Evolutionary conservation across 176 grass and related monocot species (phyloP), one percentile per base, ranked within the genome.

Genomic region (Oryza australiensis): DNA sequence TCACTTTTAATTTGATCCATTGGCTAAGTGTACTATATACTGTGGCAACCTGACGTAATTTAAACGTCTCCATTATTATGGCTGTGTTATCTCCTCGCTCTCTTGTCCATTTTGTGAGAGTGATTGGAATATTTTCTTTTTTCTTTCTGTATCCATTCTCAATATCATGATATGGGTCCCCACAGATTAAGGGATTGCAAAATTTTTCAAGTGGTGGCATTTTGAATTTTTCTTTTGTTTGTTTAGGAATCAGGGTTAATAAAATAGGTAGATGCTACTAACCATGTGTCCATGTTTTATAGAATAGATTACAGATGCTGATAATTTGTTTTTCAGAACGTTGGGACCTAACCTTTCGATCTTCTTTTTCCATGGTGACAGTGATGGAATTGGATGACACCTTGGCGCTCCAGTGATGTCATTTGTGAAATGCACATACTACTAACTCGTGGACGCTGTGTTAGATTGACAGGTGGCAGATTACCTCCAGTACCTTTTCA

Each of bases 21-120:
- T 59, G 46, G 64, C 20, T 7, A 67, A 78, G 20, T 22, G 26
- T 38, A 43, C 26, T 32, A 0, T 41, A 15, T 75, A 48, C 26
- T 38, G 32, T 35, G 30, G 26, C 85, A 90, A 80, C 53, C 72
- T 88, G 85, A 63, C 88, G 88, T 90, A 73, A 57, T 73, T 72
- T 41, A 37, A 88, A 91, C 88, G 86, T 77, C 62, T 88, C 78
- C 76, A 66, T 64, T 59, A 66, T 64, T 45, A 3, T 20, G 16
- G 53, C 14, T 73, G 26, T 62, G n/a, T 66, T 64, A 22, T 63
- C 32, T 35, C 26, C 53, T n/a, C 4, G 28, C 12, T 38, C 28
- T 26, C 0, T 26, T 11, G 37, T 74, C 83, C 32, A 35, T 29
- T 24, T 63, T 63, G 20, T 81, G 62, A 42, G 15, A 43, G 26